phyloP scores from a whole-genome alignment of 306 rosid genomes.

The Glycyrrhiza uralensis region DNA sequence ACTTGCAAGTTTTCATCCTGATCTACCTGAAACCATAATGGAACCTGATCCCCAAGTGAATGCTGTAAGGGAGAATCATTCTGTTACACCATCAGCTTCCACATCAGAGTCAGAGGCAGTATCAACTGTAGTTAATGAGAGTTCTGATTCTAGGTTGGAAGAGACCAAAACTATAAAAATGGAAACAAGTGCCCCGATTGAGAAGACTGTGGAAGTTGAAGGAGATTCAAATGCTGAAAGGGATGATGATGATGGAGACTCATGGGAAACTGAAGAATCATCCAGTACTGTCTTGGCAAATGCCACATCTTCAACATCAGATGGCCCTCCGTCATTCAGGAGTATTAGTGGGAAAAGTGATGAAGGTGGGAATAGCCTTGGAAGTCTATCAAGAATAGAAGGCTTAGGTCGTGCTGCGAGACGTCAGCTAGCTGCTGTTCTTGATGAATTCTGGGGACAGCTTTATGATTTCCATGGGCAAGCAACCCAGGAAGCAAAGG shows the following conservation, averaged over 20 bases:
- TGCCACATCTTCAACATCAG: conserved; percentile 50
- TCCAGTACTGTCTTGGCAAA: conserved; percentile 48
- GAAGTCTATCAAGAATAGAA: conserved; percentile 89
- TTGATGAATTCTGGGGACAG: conserved; percentile 90
- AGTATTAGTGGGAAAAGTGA: conserved; percentile 88
- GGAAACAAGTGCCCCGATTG: conserved; percentile 42
- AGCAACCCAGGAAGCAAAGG: conserved; percentile 59
- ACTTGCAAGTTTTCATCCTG: conserved; percentile 32
- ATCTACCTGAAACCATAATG: conserved; percentile 51
- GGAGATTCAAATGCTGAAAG: conserved; percentile 51
- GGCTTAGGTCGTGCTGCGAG: conserved; percentile 98
- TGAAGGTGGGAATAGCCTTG: conserved; percentile 79
- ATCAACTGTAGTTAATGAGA: conserved; percentile 41
- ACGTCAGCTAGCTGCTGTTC: conserved; percentile 74
- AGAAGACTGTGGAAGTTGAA: conserved; percentile 54
- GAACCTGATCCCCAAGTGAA: conserved; percentile 48
- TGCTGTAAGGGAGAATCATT: conserved; percentile 40
- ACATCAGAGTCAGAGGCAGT: conserved; percentile 38
- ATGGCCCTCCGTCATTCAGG: conserved; percentile 89
- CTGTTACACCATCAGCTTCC: conserved; percentile 32
- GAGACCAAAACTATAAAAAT: conserved; percentile 31
- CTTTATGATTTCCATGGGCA: conserved; percentile 79
- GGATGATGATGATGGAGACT: conserved; percentile 73
- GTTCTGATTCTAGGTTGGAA: conserved; percentile 36
- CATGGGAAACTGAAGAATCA: conserved; percentile 75